Conservation (phyloP, 2,329 filamentous ascomycete species). For the Aspergillus latus region DNA sequence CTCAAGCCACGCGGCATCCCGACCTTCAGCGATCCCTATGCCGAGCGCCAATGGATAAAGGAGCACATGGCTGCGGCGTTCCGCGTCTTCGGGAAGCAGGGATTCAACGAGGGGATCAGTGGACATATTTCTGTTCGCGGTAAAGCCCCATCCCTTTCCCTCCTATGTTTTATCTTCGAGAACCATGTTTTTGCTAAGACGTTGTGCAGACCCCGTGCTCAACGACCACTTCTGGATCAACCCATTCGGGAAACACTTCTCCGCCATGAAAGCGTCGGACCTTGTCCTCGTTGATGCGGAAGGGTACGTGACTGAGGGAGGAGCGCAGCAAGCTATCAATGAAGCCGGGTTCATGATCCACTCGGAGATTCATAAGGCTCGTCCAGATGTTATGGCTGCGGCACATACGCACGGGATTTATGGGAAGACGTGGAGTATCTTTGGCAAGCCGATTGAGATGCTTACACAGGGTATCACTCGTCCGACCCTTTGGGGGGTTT, state of each 20-base stretch:
- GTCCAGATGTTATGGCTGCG: slow-evolving; percentile 59
- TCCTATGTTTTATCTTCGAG: neutral
- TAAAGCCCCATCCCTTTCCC: neutral
- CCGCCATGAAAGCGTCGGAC: slow-evolving; percentile 43
- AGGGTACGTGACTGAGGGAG: slow-evolving; percentile 43
- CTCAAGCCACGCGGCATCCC: slow-evolving; percentile 41
- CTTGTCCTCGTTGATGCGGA: slow-evolving; percentile 42
- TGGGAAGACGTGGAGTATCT: slow-evolving; percentile 61
- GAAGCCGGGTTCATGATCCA: slow-evolving; percentile 61
- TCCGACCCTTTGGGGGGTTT: too few species aligned
- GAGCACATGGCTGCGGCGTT: slow-evolving; percentile 48
- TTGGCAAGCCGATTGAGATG: slow-evolving; percentile 60
- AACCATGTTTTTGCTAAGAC: neutral
- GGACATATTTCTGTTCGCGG: slow-evolving; percentile 45
- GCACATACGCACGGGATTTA: slow-evolving; percentile 61
- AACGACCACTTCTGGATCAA: slow-evolving; percentile 45
- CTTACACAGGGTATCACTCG: slow-evolving; percentile 55
- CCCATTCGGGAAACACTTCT: slow-evolving; percentile 43
- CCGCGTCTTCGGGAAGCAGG: slow-evolving; percentile 42
- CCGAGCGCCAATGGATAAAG: slow-evolving; percentile 55
- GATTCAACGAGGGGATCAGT: slow-evolving; percentile 43
- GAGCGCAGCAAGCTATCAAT: slow-evolving; percentile 41
- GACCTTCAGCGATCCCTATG: slow-evolving; percentile 41
- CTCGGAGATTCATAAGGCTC: slow-evolving; percentile 58
- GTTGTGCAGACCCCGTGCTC: slow-evolving; percentile 33